Evolutionary conservation across 768 basidiomycete species (phyloP), one percentile per base, ranked within the genome.

Genomic region (Chalciporus piperatus): DNA sequence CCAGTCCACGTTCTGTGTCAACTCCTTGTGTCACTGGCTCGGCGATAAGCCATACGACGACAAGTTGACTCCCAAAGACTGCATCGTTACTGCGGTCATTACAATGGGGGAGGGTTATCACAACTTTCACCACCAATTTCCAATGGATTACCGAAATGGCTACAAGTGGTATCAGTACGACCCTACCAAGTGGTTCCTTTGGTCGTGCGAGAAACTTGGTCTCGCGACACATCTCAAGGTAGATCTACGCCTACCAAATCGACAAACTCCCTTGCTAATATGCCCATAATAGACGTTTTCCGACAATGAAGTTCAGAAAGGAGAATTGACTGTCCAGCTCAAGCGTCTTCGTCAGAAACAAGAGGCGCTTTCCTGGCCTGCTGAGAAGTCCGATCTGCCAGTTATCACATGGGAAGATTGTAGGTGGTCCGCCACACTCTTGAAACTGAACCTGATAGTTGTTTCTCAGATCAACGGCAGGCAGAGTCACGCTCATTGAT

Each of bases 31-130:
- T 12, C 93, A 96, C 69, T 95, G 90, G 89, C 84, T 96, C 51
- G 92, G 92, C 43, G 91, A 92, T 50, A 74, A 83, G 23, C 89
- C 90, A 13, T 95, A 91, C 66, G 91, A 95, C 71, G 88, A 92
- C 79, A 92, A 92, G 75, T 87, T 91, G 69, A 88, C 89, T n/a
- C 91, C 93, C 3, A 78, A 83, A 46, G 91, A 95, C 72, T 91
- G 91, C 69, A 68, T 89, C 44, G 71, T 92, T 67, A 94, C 92
- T 32, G 92, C 92, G 6, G 74, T 96, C 35, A 84, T 83, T 54
- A 94, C 92, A n/a, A 84, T 92, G 65, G 93, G 93, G 47, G 93
- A 96, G 68, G 92, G 93, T 19, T 96, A 96, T 74, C 93, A 96
- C 78, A 96, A 96, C 71, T 94, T 93, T 82, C 93, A 96, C 74